Base-by-base conservation (phyloP, 805 yeast genomes). In the Saccharomycopsis sp. region DNA sequence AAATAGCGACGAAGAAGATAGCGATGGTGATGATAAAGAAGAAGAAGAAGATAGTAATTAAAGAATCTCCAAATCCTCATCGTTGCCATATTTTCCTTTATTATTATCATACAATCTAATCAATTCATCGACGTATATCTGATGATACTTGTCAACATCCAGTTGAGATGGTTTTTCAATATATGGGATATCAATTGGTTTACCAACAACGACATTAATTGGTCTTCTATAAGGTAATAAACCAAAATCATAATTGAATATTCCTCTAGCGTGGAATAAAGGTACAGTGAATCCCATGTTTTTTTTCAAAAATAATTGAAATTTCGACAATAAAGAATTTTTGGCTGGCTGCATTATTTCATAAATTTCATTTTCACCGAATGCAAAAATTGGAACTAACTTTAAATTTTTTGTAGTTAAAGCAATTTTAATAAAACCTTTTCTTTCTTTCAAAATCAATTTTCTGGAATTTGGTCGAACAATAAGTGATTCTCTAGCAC, bases 201-300 rank as follows among this genome's bases (percentile, higher is more conserved):
- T 65, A 0, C 94, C 95, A 27, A 78, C 66, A 47, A 85, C 94
- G 11, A 93, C 70, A 51, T 85, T 72, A 44, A 93, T 80, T 2
- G 85, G 85, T 43, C 81, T 74, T 53, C 97, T 71, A 59, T 77
- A 89, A 1, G 98, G 97, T 46, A 93, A 62, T 24, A 93, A 64
- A 0, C 98, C 98, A 64, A 84, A 85, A 59, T 88, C 96, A 56
- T 89, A 85, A 56, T 90, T 86, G 64, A 90, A 89, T 1, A 93
- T 70, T 0, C 97, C 97, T 37, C 97, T 70, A 1, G 96, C 96
- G 59, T 85, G 81, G 64, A 93, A 84, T 40, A 93, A 75, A 1
- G 98, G 98, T 4, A 93, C 56, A 0, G 98, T 89, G 62, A 90
- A 90, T 1, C 90, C 93, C 43, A 79, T 71, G 29, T 65, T 69